phyloP scores from a whole-genome alignment of 768 basidiomycete species.

The Boletus insuetus region DNA sequence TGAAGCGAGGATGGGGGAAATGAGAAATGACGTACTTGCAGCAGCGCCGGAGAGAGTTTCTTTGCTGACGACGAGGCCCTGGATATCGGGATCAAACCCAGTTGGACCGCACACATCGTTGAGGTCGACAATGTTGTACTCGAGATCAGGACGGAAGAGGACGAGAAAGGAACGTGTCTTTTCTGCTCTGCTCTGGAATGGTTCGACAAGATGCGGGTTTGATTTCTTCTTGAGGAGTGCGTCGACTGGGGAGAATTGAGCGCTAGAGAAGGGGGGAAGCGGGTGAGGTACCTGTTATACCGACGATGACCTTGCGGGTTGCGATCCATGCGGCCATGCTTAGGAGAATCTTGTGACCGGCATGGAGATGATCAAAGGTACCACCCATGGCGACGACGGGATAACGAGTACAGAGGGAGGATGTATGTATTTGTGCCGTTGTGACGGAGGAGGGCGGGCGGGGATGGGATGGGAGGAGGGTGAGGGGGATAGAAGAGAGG shows the following conservation, averaged over 20 bases:
- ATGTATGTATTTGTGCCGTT: not conserved
- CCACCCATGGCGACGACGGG: constrained; percentile 89
- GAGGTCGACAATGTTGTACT: constrained; percentile 70
- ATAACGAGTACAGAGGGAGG: constrained; percentile 26
- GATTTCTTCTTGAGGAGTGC: constrained; percentile 67
- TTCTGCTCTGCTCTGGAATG: constrained; percentile 52
- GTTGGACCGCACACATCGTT: constrained; percentile 92
- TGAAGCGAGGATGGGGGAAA: not conserved
- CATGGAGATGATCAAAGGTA: constrained; percentile 97
- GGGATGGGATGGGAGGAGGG: constrained; percentile 13
- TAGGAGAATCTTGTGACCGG: constrained; percentile 95
- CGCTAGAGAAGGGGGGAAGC: constrained; percentile 1
- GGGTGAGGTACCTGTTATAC: constrained; percentile 66
- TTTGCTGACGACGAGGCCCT: constrained; percentile 86
- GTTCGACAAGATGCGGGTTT: constrained; percentile 64
- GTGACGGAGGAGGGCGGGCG: not conserved
- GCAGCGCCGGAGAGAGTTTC: constrained; percentile 81
- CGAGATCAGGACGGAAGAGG: constrained; percentile 65
- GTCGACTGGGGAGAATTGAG: constrained; percentile 51
- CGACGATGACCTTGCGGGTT: constrained; percentile 77
- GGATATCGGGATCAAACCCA: constrained; percentile 81
- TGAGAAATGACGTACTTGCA: constrained; percentile 49
- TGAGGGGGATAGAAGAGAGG: constrained; percentile 37
- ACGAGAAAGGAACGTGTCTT: constrained; percentile 66
- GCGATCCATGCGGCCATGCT: constrained; percentile 90